Evolutionary conservation across 2,329 filamentous ascomycete species (phyloP).

Genomic region (Pleoardoris graminearum): DNA sequence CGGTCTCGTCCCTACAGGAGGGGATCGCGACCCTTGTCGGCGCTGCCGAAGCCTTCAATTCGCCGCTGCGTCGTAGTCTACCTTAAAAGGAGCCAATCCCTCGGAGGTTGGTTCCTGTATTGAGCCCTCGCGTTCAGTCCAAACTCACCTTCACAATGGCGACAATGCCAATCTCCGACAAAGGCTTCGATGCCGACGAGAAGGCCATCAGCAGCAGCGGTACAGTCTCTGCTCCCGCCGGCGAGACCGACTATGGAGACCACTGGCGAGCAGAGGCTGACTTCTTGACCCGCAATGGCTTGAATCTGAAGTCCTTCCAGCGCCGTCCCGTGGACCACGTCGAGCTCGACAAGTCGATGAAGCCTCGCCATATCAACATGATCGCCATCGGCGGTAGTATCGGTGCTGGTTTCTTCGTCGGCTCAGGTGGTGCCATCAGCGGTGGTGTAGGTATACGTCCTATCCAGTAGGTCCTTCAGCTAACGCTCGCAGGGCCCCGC

Average conservation of each 20-base stretch:
- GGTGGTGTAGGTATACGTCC: conserved; percentile 51
- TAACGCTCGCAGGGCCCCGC: conserved; percentile 32
- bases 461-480: neutral
- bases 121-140: conserved; percentile 5
- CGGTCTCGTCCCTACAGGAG: conserved; percentile 7
- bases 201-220: conserved; percentile 25
- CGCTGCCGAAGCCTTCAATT: conserved; percentile 28
- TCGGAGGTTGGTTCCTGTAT: conserved; percentile 17
- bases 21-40: conserved; percentile 27
- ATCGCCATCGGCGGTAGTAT: conserved; percentile 66
- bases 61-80: conserved; percentile 30
- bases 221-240: conserved; percentile 15
- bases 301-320: conserved; percentile 41
- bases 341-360: conserved; percentile 52
- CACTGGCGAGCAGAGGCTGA: conserved; percentile 38
- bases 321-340: conserved; percentile 34
- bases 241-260: conserved; percentile 14
- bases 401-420: conserved; percentile 66
- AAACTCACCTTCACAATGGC: conserved; percentile 10
- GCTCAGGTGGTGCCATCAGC: conserved; percentile 59
- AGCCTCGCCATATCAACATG: conserved; percentile 64
- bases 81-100: conserved; percentile 30
- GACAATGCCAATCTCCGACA: conserved; percentile 12
- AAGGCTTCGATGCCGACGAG: conserved; percentile 30
- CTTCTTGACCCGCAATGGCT: conserved; percentile 43